Base-by-base conservation (phyloP, 768 basidiomycete species). In the Kwoniella dendrophila region DNA sequence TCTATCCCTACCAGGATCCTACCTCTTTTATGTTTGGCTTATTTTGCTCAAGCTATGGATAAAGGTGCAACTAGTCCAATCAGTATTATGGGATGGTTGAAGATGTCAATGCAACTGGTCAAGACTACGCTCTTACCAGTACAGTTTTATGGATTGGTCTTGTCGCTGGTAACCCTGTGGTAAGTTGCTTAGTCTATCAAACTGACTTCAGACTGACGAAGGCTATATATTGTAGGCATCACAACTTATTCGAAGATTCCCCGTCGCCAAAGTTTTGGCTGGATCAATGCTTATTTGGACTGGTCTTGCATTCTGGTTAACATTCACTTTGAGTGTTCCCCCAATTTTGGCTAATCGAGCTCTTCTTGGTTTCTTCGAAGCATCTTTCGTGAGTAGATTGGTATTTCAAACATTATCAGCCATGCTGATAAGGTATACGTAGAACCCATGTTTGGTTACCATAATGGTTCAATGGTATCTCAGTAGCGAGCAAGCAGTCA, bases 111-210 rank as follows among this genome's bases (percentile, higher is more conserved):
- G 70, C 70, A 1, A 38, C 51, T 14, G 71, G 69, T n/a, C 70
- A 68, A 63, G 71, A 73, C 52, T 73, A 70, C 29, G 66, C 65
- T 26, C 44, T 73, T 18, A 70, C 67, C 12, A 64, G 64, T 29
- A 73, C 71, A 4, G 36, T 70, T 12, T 54, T 73, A 16, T 73
- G 71, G 71, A 58, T 62, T 34, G 71, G 71, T 43, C 63, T 73
- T 56, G 63, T 73, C 34, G 48, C 63, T 18, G 71, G 71, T 24
- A 69, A 73, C 43, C 69, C 69, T 27, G 27, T 70, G 10, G 71
- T 69, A n/a, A 59, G 62, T 50, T 6, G 18, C 0, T 22, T 6
- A n/a, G n/a, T n/a, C n/a, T n/a, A 24, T 18, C 36, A 32, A n/a
- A 24, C 47, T 14, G 29, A 16, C 16, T 3, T 5, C n/a, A 22